These are phyloP conservation scores for Cyberlindnera samutprakarnensis DNA, from an alignment of 805 yeast species.

Conservation along the genomic window DNA sequence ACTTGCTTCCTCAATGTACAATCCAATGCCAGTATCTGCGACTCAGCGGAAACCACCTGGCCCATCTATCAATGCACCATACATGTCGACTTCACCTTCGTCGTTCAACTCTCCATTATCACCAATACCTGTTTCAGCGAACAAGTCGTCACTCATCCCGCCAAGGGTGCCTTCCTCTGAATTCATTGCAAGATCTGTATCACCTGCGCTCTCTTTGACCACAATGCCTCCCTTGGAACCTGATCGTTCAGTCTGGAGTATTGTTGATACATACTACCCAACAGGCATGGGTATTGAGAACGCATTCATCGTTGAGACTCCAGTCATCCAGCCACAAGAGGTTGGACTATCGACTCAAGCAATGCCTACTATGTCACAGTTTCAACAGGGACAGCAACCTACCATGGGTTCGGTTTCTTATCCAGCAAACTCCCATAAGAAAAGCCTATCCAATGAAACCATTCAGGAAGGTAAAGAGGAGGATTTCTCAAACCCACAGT, in stretches of 20 bases:
- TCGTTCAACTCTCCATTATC: constrained; percentile 16
- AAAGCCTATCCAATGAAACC: constrained; percentile 15
- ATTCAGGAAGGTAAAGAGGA: constrained; percentile 20
- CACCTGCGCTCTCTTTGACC: constrained; percentile 10
- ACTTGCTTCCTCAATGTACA: constrained; percentile 2
- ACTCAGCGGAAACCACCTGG: background rate
- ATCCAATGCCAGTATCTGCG: too few species aligned
- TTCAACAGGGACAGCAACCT: background rate
- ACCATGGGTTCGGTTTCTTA: background rate
- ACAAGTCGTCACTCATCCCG: constrained; percentile 10
- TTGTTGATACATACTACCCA: constrained; percentile 55
- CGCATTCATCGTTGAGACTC: constrained; percentile 53
- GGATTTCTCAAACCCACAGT: constrained; percentile 7
- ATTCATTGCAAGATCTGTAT: constrained; percentile 5
- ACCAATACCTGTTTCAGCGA: constrained; percentile 20
- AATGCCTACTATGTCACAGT: background rate
- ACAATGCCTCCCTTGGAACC: constrained; percentile 36
- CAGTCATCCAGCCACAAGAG: constrained; percentile 14
- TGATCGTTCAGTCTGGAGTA: constrained; percentile 49
- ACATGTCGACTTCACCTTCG: constrained; percentile 1
- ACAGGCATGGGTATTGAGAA: constrained; percentile 62
- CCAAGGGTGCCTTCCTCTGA: constrained; percentile 10
- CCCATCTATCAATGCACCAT: constrained; percentile 2
- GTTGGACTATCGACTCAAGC: constrained; percentile 1
- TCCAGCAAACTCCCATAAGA: constrained; percentile 3